Evolutionary conservation across 2,329 filamentous ascomycete species (phyloP), one percentile per base, ranked within the genome.

Genomic region (Aspergillus pseudonomiae): DNA sequence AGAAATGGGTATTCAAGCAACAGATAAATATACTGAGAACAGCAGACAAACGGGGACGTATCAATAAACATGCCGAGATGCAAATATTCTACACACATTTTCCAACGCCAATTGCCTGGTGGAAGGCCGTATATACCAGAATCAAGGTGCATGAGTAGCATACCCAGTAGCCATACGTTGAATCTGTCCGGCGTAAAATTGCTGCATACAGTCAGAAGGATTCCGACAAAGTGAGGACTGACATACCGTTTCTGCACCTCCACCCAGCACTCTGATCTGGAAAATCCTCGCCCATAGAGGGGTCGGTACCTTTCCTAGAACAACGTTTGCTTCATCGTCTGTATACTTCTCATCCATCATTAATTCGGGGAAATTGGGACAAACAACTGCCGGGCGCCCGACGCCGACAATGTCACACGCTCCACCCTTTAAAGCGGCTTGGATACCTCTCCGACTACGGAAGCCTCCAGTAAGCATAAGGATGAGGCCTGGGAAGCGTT

Each of bases 381-480:
- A 67, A 3, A 82, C 65, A 11, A 78, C 75, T 1, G 79, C 78
- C 1, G 80, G 76, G 57, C 81, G 72, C 2, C 75, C 80, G 6
- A 83, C 70, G 2, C 81, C 81, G 16, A 83, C 75, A 69, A 83
- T 64, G 53, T 84, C 77, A 50, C 80, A 83, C 6, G 75, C 77
- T 0, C 78, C 78, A 2, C 71, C 75, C 6, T 75, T 63, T 12
- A 84, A 63, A 2, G 81, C 82, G 14, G 77, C 75, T 19, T 80
- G 79, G 79, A 85, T 84, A 0, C 78, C 83, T 0, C 68, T 67
- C 2, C 80, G 73, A 0, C 80, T 83, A 0, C 85, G 80, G 70
- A 89, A 88, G 0, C 87, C 87, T 4, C 87, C 87, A 0, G 86
- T 88, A 1, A 89, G 81, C 74, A 85, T 81, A 16, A 86, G 68